Base-by-base conservation (phyloP, 208 protist genomes). In the Crithidia acanthocephali region DNA sequence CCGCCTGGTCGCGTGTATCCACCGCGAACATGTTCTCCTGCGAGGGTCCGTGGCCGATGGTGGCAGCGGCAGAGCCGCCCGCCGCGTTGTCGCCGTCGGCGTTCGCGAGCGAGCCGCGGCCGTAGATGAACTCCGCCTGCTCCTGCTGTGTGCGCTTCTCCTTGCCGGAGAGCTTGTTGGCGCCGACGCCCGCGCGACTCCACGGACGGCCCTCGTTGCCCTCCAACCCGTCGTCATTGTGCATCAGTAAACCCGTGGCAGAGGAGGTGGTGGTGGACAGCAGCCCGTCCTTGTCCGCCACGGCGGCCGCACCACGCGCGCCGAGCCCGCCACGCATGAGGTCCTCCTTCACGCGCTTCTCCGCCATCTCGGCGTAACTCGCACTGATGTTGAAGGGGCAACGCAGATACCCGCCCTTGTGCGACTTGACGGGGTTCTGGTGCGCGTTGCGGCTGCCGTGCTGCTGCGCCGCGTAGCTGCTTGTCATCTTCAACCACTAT, bases 171-270 rank as follows among this genome's bases (percentile, higher is more conserved):
- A 92, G 72, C 18, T 55, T 25, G 16, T 35, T 61, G 0, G 87
- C 90, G 20, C 87, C 90, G 4, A 95, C 85, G 9, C 90, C 90
- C 2, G 90, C 84, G 42, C 87, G 84, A 33, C 57, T 79, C 87
- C 90, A 95, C 45, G 82, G 84, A 2, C 90, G 86, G 10, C 69
- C 66, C 10, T 37, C 57, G 33, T 75, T 73, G 1, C 52, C 71
- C 22, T 79, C 80, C 16, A 61, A n/a, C 4, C 56, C 72, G 27
- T 75, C 69, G 5, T 80, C 66, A 20, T 62, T 60, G 18, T 73
- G 59, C n/a, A 18, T 40, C 16, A 32, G 32, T 45, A 18, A 45
- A 30, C 35, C 47, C 0, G 64, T n/a, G n/a, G 56, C 25, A 2
- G 58, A 60, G 22, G 55, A 55, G 3, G 56, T 37, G 8, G 22